phyloP scores from a whole-genome alignment of 345 rosid species.

The Sonneratia caseolaris region DNA sequence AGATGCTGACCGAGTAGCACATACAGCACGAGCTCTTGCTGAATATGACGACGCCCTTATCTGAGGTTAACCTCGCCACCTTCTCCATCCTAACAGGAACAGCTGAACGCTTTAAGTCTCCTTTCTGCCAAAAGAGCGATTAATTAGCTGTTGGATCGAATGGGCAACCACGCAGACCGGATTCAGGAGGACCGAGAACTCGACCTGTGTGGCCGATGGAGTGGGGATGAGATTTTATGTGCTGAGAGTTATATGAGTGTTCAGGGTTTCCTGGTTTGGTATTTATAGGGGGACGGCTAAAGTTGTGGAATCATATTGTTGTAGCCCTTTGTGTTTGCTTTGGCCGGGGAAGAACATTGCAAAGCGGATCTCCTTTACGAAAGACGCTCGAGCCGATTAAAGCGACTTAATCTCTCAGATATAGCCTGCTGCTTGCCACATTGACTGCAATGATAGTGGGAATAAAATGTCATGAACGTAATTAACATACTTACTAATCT shows the following conservation, averaged over 20 bases:
- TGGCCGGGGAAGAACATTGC: constrained; percentile 3
- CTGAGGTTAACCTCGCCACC: constrained; percentile 51
- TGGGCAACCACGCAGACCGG: neutral
- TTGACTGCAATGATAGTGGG: neutral
- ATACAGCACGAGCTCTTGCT: constrained; percentile 78
- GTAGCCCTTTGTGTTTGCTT: neutral
- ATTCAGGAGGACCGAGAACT: neutral
- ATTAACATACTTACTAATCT: too few relatives aligned
- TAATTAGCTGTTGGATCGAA: neutral
- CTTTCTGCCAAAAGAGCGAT: neutral
- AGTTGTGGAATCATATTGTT: neutral
- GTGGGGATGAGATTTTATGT: neutral
- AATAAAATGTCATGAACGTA: neutral
- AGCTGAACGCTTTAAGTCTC: too few relatives aligned
- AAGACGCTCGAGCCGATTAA: constrained; percentile 9
- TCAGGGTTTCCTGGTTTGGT: neutral
- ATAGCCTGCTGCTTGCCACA: neutral
- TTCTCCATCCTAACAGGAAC: constrained; percentile 37
- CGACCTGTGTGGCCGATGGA: constrained; percentile 1
- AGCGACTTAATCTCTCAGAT: neutral
- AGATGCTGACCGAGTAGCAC: constrained; percentile 55
- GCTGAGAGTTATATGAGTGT: neutral
- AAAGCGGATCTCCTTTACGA: constrained; percentile 9
- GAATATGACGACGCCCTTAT: constrained; percentile 76
- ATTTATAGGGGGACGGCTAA: constrained; percentile 11